Conservation (phyloP, 768 basidiomycete species). For the Russula abietina region DNA sequence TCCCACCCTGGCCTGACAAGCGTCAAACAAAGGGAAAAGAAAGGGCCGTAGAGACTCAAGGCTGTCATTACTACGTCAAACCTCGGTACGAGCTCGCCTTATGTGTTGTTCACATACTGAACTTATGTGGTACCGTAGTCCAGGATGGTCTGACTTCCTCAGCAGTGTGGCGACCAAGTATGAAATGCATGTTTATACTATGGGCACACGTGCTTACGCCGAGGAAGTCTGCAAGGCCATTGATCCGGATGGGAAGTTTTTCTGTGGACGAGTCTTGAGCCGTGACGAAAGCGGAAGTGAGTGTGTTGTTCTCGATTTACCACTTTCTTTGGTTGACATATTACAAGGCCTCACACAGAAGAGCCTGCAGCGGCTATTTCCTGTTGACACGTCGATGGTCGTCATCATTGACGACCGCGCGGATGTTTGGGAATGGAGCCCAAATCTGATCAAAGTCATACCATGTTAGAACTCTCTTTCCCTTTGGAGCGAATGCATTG, state of each 20-base stretch:
- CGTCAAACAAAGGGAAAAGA: constrained; percentile 51
- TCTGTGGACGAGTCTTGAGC: constrained; percentile 83
- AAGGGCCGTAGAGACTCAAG: constrained; percentile 64
- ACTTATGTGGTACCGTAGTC: constrained; percentile 39
- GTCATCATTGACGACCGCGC: constrained; percentile 98
- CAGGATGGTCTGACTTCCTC: constrained; percentile 81
- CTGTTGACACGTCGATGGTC: constrained; percentile 97
- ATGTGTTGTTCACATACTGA: constrained; percentile 14
- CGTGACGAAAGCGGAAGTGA: constrained; percentile 96
- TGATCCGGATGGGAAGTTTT: constrained; percentile 80
- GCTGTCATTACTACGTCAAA: constrained; percentile 97
- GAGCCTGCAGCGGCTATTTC: constrained; percentile 86
- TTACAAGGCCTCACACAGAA: constrained; percentile 56
- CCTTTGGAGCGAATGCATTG: background rate
- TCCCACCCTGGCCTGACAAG: constrained; percentile 36
- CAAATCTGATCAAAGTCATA: constrained; percentile 93
- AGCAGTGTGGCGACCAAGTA: constrained; percentile 66
- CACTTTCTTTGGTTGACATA: constrained; percentile 1
- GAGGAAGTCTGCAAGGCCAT: constrained; percentile 92
- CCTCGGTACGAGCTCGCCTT: constrained; percentile 61
- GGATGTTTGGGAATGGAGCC: constrained; percentile 98
- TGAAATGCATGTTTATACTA: constrained; percentile 99
- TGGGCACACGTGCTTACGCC: constrained; percentile 97
- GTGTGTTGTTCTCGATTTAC: constrained; percentile 29
- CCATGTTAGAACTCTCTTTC: constrained; percentile 65